phyloP scores from a whole-genome alignment of 2,329 filamentous ascomycete genomes.

The Arthroderma sp. region DNA sequence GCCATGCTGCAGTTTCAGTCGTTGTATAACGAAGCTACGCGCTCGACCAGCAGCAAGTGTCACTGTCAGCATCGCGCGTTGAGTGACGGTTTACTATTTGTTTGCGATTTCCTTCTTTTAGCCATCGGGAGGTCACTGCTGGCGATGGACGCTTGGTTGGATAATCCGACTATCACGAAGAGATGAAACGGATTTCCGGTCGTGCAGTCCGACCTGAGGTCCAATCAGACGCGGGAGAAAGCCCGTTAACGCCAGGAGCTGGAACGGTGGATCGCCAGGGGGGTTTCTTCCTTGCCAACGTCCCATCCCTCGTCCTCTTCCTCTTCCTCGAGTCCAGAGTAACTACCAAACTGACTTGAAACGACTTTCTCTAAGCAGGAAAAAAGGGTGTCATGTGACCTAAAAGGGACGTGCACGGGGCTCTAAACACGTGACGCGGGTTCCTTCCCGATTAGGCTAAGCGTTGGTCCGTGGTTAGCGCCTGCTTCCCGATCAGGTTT shows the following conservation, averaged over 20 bases:
- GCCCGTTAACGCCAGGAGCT: conserved; percentile 3
- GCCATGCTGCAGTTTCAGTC: background rate
- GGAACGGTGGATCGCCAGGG: conserved; percentile 1
- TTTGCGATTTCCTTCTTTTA: background rate
- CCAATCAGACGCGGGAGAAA: background rate
- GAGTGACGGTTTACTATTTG: background rate
- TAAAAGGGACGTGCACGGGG: background rate
- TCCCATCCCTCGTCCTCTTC: background rate
- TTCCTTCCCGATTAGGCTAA: background rate
- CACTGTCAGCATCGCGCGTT: background rate
- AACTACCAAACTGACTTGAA: too few relatives aligned
- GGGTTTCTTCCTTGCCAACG: background rate
- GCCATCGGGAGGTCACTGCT: background rate
- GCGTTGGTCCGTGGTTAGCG: background rate
- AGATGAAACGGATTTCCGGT: background rate
- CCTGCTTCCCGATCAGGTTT: background rate
- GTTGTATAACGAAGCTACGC: background rate
- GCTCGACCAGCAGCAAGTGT: background rate
- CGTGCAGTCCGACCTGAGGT: background rate
- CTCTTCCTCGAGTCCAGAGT: too few relatives aligned
- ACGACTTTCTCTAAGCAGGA: background rate
- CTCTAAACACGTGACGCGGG: background rate
- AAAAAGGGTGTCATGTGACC: background rate
- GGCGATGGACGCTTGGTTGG: background rate
- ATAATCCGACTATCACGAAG: background rate